A percentile compares a stretch with the other conserved stretches of the same genome.
Evolutionary conservation across 495 filamentous ascomycete genomes (phyloP).

Genomic region (Hypoxylon fragiforme): DNA sequence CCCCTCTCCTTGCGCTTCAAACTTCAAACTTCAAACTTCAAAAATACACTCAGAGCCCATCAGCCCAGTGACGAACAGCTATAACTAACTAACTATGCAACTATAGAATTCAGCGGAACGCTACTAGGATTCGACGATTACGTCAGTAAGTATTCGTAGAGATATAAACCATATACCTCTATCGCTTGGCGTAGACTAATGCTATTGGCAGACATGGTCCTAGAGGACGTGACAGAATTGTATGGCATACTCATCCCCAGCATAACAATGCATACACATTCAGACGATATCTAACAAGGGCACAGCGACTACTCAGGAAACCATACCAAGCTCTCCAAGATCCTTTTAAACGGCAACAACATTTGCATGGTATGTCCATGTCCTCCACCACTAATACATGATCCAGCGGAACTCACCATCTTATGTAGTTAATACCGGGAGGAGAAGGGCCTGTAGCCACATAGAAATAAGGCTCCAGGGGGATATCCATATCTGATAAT

Average conservation of each 20-base stretch:
- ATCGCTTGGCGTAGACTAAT: slow-evolving; percentile 6
- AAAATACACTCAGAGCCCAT: too few species aligned
- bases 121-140: slow-evolving; percentile 97
- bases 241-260: slow-evolving; percentile 51
- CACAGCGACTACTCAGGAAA: slow-evolving; percentile 86
- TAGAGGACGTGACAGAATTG: slow-evolving; percentile 98
- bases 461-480: slow-evolving; percentile 6
- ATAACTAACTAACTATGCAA: slow-evolving; percentile 16
- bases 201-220: slow-evolving; percentile 78
- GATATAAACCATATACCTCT: not conserved
- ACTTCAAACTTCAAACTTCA: too few species aligned
- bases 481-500: not conserved
- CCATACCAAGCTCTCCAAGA: slow-evolving; percentile 86
- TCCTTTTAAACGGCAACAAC: slow-evolving; percentile 97
- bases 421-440: slow-evolving; percentile 76
- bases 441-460: slow-evolving; percentile 70
- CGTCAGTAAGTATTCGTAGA: slow-evolving; percentile 75
- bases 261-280: not conserved
- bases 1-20: not conserved
- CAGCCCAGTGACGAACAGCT: not conserved
- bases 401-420: slow-evolving; percentile 2
- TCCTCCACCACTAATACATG: not conserved
- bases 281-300: slow-evolving; percentile 14
- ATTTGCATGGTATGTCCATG: slow-evolving; percentile 92
- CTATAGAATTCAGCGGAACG: slow-evolving; percentile 87